Evolutionary conservation across 2,329 filamentous ascomycete genomes (phyloP), one percentile per base, ranked within the genome.

Genomic region (Geoglossum cookeanum): DNA sequence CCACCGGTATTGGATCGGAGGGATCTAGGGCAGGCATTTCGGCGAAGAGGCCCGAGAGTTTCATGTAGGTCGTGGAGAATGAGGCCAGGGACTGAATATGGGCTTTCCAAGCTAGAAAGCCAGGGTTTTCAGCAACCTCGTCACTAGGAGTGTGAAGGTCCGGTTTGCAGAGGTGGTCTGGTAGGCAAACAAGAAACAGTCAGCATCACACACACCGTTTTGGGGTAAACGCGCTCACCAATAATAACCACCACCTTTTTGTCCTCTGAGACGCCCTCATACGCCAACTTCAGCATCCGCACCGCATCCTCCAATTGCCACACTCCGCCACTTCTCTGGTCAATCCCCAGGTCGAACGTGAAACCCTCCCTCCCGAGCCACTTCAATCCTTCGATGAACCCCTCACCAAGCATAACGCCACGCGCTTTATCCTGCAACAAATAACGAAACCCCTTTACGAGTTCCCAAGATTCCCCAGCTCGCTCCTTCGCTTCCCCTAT

Each of bases 131-230:
- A 6, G 48, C 3, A 0, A 76, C 72, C 64, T 81, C 75, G 39
- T 69, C 73, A 60, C 61, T 62, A 53, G 72, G 75, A 67, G 78
- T 83, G 71, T 76, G 74, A 32, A 94, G 73, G 67, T 91, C 81
- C 1, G 89, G 89, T 71, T 95, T 95, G 77, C 87, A 90, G 63
- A 95, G 78, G 70, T 96, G 89, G 69, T 95, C 86, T 90, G 61
- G 33, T 17, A 6, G 37, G 17, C 60, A 5, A 61, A 65, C 59
- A 62, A 61, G 58, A 35, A 2, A 35, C 37, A 57, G 37, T 55
- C 11, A 59, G 47, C 6, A 59, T 2, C n/a, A 58, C 33, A 35
- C 30, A 22, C 39, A 42, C 22, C 22, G 22, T 22, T 11, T 42
- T 42, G 39, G 39, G 13, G n/a, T 1, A 8, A 6, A 11, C 29